phyloP scores from a whole-genome alignment of 148 eudicot species.

The Nepenthes gracilis region DNA sequence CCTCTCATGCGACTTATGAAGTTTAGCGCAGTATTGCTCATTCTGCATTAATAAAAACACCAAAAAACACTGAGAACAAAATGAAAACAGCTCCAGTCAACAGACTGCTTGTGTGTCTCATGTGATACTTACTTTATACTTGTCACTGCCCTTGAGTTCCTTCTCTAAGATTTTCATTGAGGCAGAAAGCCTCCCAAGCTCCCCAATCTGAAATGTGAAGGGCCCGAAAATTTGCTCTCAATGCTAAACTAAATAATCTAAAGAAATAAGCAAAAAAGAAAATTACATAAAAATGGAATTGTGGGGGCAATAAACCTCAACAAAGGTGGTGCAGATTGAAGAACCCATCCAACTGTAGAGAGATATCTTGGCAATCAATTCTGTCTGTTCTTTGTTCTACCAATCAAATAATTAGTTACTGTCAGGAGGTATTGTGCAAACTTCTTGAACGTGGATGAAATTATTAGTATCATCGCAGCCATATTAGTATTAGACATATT shows the following conservation, averaged over 20 bases:
- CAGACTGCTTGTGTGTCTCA: background rate
- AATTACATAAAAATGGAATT: background rate
- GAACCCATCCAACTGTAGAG: conserved; percentile 97
- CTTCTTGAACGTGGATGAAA: too few relatives aligned
- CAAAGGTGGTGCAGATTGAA: conserved; percentile 67
- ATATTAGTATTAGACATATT: too few relatives aligned
- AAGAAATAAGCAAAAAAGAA: background rate
- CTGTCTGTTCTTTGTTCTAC: conserved; percentile 75
- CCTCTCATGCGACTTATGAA: conserved; percentile 68
- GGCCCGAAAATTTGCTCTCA: background rate
- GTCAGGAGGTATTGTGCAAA: background rate
- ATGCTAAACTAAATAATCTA: background rate
- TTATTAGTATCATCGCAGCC: too few relatives aligned
- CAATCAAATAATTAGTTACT: conserved; percentile 3
- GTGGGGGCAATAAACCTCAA: conserved; percentile 45
- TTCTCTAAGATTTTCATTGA: conserved; percentile 85
- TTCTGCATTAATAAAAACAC: conserved; percentile 29
- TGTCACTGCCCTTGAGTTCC: conserved; percentile 60
- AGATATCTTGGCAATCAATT: conserved; percentile 70
- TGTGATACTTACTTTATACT: conserved; percentile 42
- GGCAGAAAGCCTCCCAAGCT: conserved; percentile 70
- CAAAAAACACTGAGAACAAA: background rate
- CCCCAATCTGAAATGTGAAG: background rate
- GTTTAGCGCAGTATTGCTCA: conserved; percentile 59
- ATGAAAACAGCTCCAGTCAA: background rate